Conservation (phyloP, 2,329 filamentous ascomycete species). For the Aspergillus japonicus region DNA sequence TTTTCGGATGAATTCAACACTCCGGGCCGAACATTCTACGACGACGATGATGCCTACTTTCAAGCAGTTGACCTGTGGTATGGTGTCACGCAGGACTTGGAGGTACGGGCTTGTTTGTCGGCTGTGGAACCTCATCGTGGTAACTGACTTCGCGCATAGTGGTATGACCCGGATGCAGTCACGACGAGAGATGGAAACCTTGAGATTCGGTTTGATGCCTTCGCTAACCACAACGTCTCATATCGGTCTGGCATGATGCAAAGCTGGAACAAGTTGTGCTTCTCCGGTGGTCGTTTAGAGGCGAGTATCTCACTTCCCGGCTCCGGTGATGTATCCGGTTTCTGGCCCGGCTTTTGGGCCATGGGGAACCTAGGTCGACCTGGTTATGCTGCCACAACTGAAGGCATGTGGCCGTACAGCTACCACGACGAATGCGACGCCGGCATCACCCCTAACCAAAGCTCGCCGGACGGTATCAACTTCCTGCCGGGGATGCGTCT, state of each 20-base stretch:
- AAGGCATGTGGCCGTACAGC: conserved; percentile 73
- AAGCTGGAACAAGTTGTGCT: conserved; percentile 72
- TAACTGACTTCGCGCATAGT: conserved; percentile 42
- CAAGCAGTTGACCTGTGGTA: conserved; percentile 70
- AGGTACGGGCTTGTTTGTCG: conserved; percentile 44
- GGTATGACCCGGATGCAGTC: conserved; percentile 69
- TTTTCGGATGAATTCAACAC: conserved; percentile 73
- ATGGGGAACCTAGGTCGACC: conserved; percentile 72
- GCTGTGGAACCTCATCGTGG: background rate
- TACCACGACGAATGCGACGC: conserved; percentile 67
- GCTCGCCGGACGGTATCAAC: conserved; percentile 64
- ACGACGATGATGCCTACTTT: conserved; percentile 68
- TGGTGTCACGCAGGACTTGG: conserved; percentile 67
- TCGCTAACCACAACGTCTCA: conserved; percentile 63
- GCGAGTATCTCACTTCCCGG: conserved; percentile 70
- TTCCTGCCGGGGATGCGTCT: conserved; percentile 68
- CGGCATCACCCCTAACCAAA: conserved; percentile 72
- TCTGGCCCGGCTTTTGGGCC: conserved; percentile 75
- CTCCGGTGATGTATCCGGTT: conserved; percentile 63
- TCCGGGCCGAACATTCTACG: conserved; percentile 67
- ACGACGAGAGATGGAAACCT: conserved; percentile 62
- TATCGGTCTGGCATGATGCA: conserved; percentile 73
- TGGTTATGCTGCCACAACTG: conserved; percentile 67
- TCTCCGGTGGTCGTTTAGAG: conserved; percentile 69
- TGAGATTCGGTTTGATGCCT: conserved; percentile 64